Conservation (phyloP, 352 stramenopile species). For the Phytopythium kandeliae region DNA sequence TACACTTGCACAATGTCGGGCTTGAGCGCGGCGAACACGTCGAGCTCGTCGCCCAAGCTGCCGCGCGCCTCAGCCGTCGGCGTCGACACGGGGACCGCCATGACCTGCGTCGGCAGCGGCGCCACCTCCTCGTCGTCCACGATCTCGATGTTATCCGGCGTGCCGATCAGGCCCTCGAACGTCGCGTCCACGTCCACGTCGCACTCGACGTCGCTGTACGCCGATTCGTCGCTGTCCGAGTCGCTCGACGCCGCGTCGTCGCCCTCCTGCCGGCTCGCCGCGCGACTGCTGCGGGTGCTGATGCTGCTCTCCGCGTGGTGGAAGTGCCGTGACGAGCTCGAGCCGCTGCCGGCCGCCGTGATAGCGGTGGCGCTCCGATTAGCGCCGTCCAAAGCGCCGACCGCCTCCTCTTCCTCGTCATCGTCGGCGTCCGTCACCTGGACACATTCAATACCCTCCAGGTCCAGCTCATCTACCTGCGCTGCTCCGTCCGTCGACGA, state of each 20-base stretch:
- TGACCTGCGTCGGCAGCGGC: slow-evolving; percentile 23
- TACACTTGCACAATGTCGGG: slow-evolving; percentile 78
- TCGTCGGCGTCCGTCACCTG: slow-evolving; percentile 72
- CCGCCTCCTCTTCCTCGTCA: slow-evolving; percentile 59
- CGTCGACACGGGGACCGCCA: slow-evolving; percentile 18
- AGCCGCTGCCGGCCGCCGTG: slow-evolving; percentile 13
- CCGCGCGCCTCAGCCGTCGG: slow-evolving; percentile 17
- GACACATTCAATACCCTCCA: slow-evolving; percentile 74
- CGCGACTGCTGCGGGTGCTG: slow-evolving; percentile 16
- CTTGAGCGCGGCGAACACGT: slow-evolving; percentile 16
- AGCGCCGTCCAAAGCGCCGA: slow-evolving; percentile 29
- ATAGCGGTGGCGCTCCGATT: slow-evolving; percentile 6
- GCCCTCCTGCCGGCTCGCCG: slow-evolving; percentile 27
- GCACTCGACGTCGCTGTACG: slow-evolving; percentile 78
- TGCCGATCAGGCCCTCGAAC: slow-evolving; percentile 77
- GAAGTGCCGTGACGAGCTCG: slow-evolving; percentile 29
- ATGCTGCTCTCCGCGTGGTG: slow-evolving; percentile 18
- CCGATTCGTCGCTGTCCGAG: slow-evolving; percentile 51
- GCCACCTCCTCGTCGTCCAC: slow-evolving; percentile 68
- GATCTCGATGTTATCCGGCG: slow-evolving; percentile 47
- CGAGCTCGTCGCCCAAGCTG: slow-evolving; percentile 15
- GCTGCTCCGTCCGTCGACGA: slow-evolving; percentile 19
- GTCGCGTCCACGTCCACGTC: slow-evolving; percentile 86
- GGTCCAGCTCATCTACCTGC: slow-evolving; percentile 48
- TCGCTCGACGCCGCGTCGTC: slow-evolving; percentile 23